Evolutionary conservation across 2,329 filamentous ascomycete species (phyloP), one percentile per base, ranked within the genome.

Genomic region (Calonectria leucothoes): DNA sequence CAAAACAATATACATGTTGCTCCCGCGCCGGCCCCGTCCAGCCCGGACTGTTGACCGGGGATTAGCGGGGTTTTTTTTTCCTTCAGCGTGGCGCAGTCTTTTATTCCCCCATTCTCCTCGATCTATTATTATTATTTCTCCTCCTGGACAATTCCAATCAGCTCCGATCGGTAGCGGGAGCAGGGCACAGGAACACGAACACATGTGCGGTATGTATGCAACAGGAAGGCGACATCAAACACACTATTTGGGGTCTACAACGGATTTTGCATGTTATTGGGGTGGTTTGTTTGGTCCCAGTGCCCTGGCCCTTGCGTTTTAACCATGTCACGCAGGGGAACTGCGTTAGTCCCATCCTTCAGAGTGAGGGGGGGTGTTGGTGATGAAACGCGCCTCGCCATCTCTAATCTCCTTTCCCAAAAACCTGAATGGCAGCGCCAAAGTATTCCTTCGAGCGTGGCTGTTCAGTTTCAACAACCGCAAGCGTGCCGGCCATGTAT

Each of bases 371-470:
- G 17, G 49, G 55, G 57, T 55, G 52, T 25, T 35, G 29, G 31
- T 42, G 49, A 68, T 73, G 70, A 75, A 75, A 70, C 70, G 52
- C 67, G 61, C 52, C 42, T 63, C 57, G 61, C 59, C 68, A 69
- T 57, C 29, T 70, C 49, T 45, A 66, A 72, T 74, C 59, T 74
- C 70, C 65, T 69, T 66, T 52, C 45, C 25, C 61, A 45, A 51
- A 15, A 51, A 49, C 57, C 37, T 69, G 51, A 12, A 55, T 57
- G 57, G 63, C 66, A 59, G 59, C 69, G 66, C 65, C 69, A 72
- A 74, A 72, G n/a, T 72, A 66, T 72, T 74, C 72, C 65, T 72
- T 66, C 69, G 15, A 71, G 70, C 51, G 71, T 74, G 69, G 72
- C 72, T 68, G 69, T 74, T 57, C 69, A 25, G 69, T 68, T 67